Evolutionary conservation across 352 stramenopile genomes (phyloP).

Genomic region (Nothophytophthora sp.): DNA sequence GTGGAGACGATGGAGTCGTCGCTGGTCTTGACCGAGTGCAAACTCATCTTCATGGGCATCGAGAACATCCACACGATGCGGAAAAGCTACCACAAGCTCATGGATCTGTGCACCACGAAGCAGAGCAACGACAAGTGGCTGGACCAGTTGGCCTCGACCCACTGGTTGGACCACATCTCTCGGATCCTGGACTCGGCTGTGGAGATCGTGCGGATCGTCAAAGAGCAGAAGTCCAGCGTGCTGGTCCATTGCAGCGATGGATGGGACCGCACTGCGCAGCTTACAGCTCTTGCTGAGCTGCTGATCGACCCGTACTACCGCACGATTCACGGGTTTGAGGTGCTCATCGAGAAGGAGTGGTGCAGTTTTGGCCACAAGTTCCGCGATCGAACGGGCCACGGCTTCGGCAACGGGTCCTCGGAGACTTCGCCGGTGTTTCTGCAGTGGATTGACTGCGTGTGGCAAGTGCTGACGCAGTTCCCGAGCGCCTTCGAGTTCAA

Average conservation of each 20-base stretch:
- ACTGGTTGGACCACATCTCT: constrained; percentile 80
- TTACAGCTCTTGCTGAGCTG: constrained; percentile 81
- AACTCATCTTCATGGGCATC: constrained; percentile 90
- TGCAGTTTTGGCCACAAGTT: constrained; percentile 92
- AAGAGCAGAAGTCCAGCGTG: constrained; percentile 89
- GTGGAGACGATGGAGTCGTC: constrained; percentile 50
- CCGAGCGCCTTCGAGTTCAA: constrained; percentile 88
- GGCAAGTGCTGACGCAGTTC: constrained; percentile 76
- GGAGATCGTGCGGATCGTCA: constrained; percentile 84
- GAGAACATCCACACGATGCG: constrained; percentile 94
- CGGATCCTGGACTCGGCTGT: constrained; percentile 79
- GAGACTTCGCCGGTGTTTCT: constrained; percentile 98
- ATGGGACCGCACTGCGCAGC: constrained; percentile 96
- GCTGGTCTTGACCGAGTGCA: constrained; percentile 78
- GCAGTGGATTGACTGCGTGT: constrained; percentile 91
- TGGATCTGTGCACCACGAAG: constrained; percentile 70
- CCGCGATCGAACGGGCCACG: constrained; percentile 69
- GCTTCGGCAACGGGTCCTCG: constrained; percentile 45
- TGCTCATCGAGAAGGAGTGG: constrained; percentile 91
- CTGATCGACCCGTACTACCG: constrained; percentile 92
- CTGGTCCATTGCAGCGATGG: constrained; percentile 98
- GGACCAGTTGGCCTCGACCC: constrained; percentile 69
- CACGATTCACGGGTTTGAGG: constrained; percentile 82
- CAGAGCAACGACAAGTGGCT: constrained; percentile 79
- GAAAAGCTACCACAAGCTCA: constrained; percentile 79